Evolutionary conservation across 805 yeast species (phyloP), one percentile per base, ranked within the genome.

Genomic region (Kazachstania viticola): DNA sequence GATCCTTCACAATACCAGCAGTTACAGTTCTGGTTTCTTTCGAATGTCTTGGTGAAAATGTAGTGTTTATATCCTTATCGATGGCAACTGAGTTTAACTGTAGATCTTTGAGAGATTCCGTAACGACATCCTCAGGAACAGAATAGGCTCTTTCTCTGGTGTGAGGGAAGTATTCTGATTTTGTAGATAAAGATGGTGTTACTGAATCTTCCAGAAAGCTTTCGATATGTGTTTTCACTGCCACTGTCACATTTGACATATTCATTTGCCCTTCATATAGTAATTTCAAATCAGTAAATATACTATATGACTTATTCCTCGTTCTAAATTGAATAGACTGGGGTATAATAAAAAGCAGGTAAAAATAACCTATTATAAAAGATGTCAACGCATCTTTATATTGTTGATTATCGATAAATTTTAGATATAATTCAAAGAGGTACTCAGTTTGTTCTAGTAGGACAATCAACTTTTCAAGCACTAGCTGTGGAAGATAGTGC

Each of bases 61-160:
- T n/a, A n/a, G n/a, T n/a, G n/a, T n/a, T n/a, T n/a, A n/a, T n/a
- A n/a, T n/a, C n/a, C n/a, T n/a, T n/a, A n/a, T n/a, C n/a, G n/a
- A n/a, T n/a, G n/a, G n/a, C n/a, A n/a, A n/a, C n/a, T n/a, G n/a
- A n/a, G n/a, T n/a, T n/a, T n/a, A n/a, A n/a, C n/a, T n/a, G n/a
- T n/a, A n/a, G n/a, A n/a, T n/a, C n/a, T n/a, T n/a, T n/a, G n/a
- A n/a, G n/a, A n/a, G n/a, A n/a, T n/a, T n/a, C n/a, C n/a, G n/a
- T n/a, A n/a, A n/a, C n/a, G n/a, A n/a, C n/a, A n/a, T n/a, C n/a
- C n/a, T n/a, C n/a, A 2, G 54, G 52, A 7, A 56, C 41, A 0
- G 67, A 60, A 22, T 46, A 43, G 2, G 67, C 56, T 29, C 64
- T 48, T n/a, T n/a, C n/a, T n/a, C n/a, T n/a, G n/a, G n/a, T n/a